These are phyloP conservation scores for Backusella australiensis DNA, from an alignment of 192 early-diverging fungal species.

Conservation along the genomic window DNA sequence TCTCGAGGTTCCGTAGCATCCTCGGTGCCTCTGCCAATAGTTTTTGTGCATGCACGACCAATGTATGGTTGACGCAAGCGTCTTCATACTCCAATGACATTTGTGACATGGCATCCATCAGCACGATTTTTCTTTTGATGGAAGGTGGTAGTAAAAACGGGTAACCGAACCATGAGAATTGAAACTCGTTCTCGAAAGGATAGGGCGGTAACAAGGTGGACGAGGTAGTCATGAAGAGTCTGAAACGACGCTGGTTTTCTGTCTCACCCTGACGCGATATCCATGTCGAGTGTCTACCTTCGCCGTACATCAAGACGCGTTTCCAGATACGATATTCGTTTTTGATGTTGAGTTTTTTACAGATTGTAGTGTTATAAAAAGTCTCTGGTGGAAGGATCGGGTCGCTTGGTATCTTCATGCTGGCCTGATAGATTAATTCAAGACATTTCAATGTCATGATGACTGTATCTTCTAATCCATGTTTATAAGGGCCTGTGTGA, in stretches of 20 bases:
- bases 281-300: slow-evolving; percentile 20
- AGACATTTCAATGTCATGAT: slow-evolving; percentile 28
- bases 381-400: neutral
- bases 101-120: slow-evolving; percentile 73
- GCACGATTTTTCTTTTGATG: slow-evolving; percentile 66
- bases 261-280: neutral
- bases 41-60: slow-evolving; percentile 72
- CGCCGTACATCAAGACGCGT: slow-evolving; percentile 42
- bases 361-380: slow-evolving; percentile 30
- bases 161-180: slow-evolving; percentile 69
- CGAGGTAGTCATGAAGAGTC: slow-evolving; percentile 13
- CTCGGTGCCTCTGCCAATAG: slow-evolving; percentile 55
- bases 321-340: slow-evolving; percentile 77
- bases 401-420: neutral
- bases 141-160: slow-evolving; percentile 69
- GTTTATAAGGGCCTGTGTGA: slow-evolving; percentile 34
- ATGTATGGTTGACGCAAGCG: slow-evolving; percentile 77
- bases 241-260: slow-evolving; percentile 12
- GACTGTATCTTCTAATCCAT: slow-evolving; percentile 27
- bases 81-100: slow-evolving; percentile 81
- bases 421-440: slow-evolving; percentile 7
- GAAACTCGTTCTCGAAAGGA: slow-evolving; percentile 35
- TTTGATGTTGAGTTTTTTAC: slow-evolving; percentile 63
- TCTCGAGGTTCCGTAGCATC: slow-evolving; percentile 50
- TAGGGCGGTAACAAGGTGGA: neutral